phyloP scores from a whole-genome alignment of 2,329 filamentous ascomycete genomes.

The Penicillium sp. region DNA sequence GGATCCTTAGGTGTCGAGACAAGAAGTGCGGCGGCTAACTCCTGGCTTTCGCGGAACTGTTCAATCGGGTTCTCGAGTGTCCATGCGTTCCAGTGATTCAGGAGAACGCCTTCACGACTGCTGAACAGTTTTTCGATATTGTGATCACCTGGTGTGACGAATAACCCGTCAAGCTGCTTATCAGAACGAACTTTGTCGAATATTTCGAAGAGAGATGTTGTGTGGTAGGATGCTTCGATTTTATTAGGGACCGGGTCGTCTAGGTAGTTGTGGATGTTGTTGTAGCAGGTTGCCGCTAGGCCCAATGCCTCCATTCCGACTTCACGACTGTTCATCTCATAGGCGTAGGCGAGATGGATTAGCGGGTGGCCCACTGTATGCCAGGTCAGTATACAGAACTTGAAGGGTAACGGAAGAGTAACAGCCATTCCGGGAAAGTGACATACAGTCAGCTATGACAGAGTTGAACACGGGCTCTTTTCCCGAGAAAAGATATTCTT shows the following conservation, averaged over 20 bases:
- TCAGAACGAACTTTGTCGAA: conserved; percentile 72
- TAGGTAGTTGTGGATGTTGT: conserved; percentile 63
- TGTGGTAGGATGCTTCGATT: conserved; percentile 63
- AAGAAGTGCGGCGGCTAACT: conserved; percentile 54
- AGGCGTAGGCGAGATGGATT: conserved; percentile 95
- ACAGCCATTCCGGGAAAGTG: background rate
- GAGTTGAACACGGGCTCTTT: conserved; percentile 80
- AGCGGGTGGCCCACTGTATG: conserved; percentile 80
- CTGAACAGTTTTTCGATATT: conserved; percentile 72
- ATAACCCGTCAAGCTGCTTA: conserved; percentile 69
- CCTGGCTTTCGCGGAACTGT: conserved; percentile 74
- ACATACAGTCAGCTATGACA: conserved; percentile 76
- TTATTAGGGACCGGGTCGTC: conserved; percentile 72
- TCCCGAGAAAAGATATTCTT: conserved; percentile 71
- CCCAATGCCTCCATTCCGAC: conserved; percentile 86
- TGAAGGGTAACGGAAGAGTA: background rate
- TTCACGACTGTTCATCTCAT: conserved; percentile 82
- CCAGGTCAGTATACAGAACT: conserved; percentile 29
- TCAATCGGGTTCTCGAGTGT: conserved; percentile 68
- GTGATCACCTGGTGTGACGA: conserved; percentile 59
- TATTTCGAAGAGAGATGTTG: conserved; percentile 69
- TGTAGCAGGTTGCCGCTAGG: conserved; percentile 65
- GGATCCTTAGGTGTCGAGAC: conserved; percentile 36
- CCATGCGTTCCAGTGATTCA: conserved; percentile 95
- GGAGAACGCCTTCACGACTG: conserved; percentile 68